Conservation (phyloP, 2,329 filamentous ascomycete species). For the Fusarium sarcochroum region DNA sequence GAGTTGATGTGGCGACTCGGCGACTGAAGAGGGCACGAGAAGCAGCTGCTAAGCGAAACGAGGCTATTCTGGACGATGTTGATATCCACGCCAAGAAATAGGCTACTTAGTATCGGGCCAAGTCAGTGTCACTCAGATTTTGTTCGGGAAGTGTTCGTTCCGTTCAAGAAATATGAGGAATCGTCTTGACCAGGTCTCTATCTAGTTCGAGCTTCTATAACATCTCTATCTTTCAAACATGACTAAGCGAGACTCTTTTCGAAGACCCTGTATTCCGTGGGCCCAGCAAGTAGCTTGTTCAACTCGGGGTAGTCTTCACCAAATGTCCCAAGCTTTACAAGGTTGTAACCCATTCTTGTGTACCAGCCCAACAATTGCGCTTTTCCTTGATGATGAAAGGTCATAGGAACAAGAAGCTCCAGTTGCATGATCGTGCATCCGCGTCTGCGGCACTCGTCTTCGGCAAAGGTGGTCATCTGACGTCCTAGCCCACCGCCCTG, state of each 20-base stretch:
- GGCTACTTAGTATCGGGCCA: neutral
- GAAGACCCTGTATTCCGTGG: slow-evolving; percentile 49
- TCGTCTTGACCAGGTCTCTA: neutral
- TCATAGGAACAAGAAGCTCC: slow-evolving; percentile 49
- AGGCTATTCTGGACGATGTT: neutral
- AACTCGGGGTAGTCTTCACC: slow-evolving; percentile 48
- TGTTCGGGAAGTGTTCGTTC: too few species aligned
- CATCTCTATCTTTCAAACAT: neutral
- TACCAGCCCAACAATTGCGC: slow-evolving; percentile 50
- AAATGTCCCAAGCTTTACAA: slow-evolving; percentile 48
- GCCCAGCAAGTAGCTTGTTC: slow-evolving; percentile 45
- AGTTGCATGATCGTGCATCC: slow-evolving; percentile 51
- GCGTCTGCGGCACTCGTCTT: slow-evolving; percentile 44
- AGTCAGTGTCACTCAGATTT: neutral
- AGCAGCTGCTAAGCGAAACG: neutral
- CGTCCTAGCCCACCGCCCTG: slow-evolving; percentile 47
- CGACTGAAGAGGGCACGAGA: neutral
- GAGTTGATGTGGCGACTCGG: neutral
- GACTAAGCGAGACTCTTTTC: slow-evolving; percentile 41
- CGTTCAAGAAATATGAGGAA: too few species aligned
- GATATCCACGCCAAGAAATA: neutral
- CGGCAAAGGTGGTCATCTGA: slow-evolving; percentile 47
- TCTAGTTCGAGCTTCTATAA: too few species aligned
- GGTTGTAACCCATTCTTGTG: slow-evolving; percentile 47
- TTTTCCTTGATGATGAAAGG: slow-evolving; percentile 48